phyloP scores from a whole-genome alignment of 129 eudicot species.

The Deinandra increscens region DNA sequence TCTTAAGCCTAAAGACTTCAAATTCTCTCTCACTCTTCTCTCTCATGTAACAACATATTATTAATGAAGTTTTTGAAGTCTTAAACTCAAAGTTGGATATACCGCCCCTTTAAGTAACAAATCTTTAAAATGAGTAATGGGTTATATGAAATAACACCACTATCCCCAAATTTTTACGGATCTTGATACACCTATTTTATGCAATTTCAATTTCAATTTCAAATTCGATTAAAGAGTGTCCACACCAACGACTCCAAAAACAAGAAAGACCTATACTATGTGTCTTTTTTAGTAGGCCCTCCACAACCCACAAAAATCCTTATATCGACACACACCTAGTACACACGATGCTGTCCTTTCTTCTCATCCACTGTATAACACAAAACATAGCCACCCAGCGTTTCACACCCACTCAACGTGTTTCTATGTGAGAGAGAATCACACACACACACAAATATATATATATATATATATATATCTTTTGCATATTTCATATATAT shows the following conservation, averaged over 20 bases:
- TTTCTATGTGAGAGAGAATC: constrained; percentile 25
- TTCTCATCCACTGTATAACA: constrained; percentile 23
- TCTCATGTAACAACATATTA: no score
- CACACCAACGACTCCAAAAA: constrained; percentile 27
- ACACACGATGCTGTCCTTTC: constrained; percentile 34
- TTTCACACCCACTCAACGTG: constrained; percentile 26
- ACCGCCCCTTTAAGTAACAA: no score
- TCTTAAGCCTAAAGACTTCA: no score
- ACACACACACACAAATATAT: no score
- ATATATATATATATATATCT: no score
- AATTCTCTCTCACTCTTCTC: no score
- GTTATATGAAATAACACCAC: not conserved
- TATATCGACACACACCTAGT: constrained; percentile 37
- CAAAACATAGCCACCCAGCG: constrained; percentile 30
- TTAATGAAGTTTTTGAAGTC: no score
- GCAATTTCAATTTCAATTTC: constrained; percentile 31
- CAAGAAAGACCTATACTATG: constrained; percentile 24
- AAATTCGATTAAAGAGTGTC: constrained; percentile 32
- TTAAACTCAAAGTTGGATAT: no score
- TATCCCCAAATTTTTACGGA: not conserved
- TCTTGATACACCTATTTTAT: not conserved
- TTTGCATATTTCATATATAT: constrained; percentile 5
- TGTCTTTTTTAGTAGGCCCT: constrained; percentile 40
- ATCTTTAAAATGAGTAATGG: no score
- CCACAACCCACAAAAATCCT: constrained; percentile 27